phyloP scores from a whole-genome alignment of 805 yeast genomes.

The Candida pini region DNA sequence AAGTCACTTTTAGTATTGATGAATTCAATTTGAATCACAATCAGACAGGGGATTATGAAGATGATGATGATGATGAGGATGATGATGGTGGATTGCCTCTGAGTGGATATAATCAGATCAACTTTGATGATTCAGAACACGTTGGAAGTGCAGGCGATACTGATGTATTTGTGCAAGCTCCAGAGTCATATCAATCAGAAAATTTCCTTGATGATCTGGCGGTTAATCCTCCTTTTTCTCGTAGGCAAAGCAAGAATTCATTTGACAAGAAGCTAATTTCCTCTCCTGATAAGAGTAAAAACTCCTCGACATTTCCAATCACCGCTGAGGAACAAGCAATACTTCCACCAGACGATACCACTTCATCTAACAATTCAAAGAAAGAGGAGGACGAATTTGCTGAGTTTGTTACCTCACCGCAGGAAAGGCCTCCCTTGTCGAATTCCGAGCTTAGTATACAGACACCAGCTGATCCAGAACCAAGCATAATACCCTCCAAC shows the following conservation, averaged over 20 bases:
- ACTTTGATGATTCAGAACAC: conserved; percentile 2
- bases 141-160: conserved; percentile 1
- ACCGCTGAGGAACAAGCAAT: too few species aligned
- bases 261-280: neutral
- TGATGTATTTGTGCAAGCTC: conserved; percentile 2
- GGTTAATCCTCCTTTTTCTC: too few species aligned
- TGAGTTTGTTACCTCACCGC: too few species aligned
- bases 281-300: neutral
- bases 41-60: conserved; percentile 10
- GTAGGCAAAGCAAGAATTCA: too few species aligned
- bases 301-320: too few species aligned
- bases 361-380: too few species aligned
- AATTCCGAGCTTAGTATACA: too few species aligned
- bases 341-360: too few species aligned
- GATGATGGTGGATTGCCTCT: neutral
- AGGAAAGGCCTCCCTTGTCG: too few species aligned
- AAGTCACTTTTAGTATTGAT: conserved; percentile 2
- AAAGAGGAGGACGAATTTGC: too few species aligned
- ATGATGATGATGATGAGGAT: conserved; percentile 8
- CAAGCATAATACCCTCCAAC: too few species aligned
- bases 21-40: conserved; percentile 10
- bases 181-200: neutral
- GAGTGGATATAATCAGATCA: conserved; percentile 12
- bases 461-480: too few species aligned
- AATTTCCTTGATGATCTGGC: neutral